Percentiles rank a stretch among this genome's conserved stretches.
Evolutionary conservation across 208 protist species (phyloP).

Genomic region (Leishmania amazonensis): DNA sequence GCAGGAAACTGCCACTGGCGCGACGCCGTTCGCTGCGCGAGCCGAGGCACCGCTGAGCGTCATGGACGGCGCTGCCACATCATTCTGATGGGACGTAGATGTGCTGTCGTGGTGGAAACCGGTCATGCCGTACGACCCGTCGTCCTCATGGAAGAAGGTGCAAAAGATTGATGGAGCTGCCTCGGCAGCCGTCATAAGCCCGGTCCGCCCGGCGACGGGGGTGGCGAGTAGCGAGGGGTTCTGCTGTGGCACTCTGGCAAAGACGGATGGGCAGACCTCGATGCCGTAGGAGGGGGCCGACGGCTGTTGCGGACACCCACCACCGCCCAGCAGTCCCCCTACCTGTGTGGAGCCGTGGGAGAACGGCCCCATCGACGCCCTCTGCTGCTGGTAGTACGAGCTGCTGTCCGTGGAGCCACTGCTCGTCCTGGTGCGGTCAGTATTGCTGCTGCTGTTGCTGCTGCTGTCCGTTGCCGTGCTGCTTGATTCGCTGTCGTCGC

Average conservation of each 20-base stretch:
- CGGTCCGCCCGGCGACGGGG: not conserved
- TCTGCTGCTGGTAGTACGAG: not conserved
- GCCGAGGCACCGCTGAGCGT: not conserved
- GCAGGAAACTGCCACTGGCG: not conserved
- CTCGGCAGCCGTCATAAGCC: not conserved
- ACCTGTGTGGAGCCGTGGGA: not conserved
- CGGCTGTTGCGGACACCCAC: not conserved
- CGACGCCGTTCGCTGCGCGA: not conserved
- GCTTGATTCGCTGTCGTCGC: not conserved
- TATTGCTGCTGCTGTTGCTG: not conserved
- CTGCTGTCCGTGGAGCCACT: not conserved
- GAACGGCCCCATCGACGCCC: not conserved
- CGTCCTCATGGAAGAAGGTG: constrained; percentile 4
- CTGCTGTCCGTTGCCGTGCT: not conserved
- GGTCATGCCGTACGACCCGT: not conserved
- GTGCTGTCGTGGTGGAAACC: not conserved
- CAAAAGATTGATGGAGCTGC: constrained; percentile 1
- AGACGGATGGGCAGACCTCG: not conserved
- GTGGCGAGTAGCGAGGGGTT: not conserved
- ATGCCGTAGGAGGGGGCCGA: not conserved
- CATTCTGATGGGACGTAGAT: not conserved
- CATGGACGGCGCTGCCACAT: not conserved
- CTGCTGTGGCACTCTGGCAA: not conserved
- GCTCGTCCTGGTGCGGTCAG: not conserved
- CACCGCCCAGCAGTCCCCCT: not conserved